Evolutionary conservation across 2,329 filamentous ascomycete genomes (phyloP).

Genomic region (Dryadomyces sulphureus): DNA sequence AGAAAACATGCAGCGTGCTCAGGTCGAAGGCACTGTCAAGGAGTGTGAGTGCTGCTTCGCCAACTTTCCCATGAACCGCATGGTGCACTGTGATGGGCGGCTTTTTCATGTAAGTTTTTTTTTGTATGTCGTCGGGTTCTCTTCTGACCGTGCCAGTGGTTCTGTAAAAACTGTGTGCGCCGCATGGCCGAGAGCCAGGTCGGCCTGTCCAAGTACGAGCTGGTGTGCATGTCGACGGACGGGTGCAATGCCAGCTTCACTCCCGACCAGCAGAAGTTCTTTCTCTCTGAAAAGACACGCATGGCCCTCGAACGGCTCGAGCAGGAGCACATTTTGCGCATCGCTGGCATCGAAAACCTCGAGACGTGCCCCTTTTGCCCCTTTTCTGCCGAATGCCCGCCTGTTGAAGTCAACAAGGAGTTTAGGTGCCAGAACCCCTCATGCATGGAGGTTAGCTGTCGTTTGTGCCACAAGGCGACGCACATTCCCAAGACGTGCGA

Average conservation of each 20-base stretch:
- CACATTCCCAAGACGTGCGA: constrained; percentile 62
- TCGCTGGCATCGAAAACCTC: constrained; percentile 56
- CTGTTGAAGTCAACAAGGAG: constrained; percentile 52
- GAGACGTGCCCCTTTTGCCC: constrained; percentile 71
- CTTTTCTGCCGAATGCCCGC: constrained; percentile 59
- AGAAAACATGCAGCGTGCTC: constrained; percentile 25
- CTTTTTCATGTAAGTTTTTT: constrained; percentile 28
- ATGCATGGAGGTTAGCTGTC: constrained; percentile 50
- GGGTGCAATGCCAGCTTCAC: constrained; percentile 51
- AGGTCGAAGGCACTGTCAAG: constrained; percentile 33
- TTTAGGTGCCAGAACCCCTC: constrained; percentile 56
- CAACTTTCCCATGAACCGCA: constrained; percentile 49
- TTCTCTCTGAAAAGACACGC: constrained; percentile 42
- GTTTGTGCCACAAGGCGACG: constrained; percentile 50
- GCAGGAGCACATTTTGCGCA: constrained; percentile 52
- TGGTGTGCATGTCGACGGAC: constrained; percentile 56
- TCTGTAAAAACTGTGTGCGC: constrained; percentile 54
- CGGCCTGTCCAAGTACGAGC: constrained; percentile 51
- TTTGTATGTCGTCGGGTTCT: not conserved
- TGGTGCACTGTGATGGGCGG: constrained; percentile 51
- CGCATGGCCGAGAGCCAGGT: constrained; percentile 53
- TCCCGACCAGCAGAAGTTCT: constrained; percentile 34
- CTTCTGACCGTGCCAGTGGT: constrained; percentile 26
- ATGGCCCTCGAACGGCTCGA: constrained; percentile 55
- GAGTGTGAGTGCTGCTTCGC: constrained; percentile 66